phyloP scores from a whole-genome alignment of 257 asterid species.

The Leonotis leonurus region DNA sequence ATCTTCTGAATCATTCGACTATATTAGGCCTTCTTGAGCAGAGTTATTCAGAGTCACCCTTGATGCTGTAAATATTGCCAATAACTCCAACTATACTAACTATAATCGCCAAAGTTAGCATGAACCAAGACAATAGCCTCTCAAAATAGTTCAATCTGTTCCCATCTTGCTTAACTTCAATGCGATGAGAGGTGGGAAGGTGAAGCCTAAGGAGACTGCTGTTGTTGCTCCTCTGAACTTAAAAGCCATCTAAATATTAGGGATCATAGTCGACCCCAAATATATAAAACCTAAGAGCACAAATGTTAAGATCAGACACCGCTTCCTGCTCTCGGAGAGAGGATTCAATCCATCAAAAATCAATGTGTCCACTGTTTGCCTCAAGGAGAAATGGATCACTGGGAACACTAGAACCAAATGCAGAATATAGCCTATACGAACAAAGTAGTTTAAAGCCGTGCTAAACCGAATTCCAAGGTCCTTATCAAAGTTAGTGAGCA shows the following conservation, averaged over 20 bases:
- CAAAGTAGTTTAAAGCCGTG: conserved; percentile 67
- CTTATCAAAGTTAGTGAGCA: conserved; percentile 81
- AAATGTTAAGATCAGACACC: conserved; percentile 64
- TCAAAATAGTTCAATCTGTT: conserved; percentile 37
- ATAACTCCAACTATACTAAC: conserved; percentile 67
- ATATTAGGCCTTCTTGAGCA: background rate
- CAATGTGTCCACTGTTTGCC: conserved; percentile 79
- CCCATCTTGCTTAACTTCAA: conserved; percentile 61
- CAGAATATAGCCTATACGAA: conserved; percentile 74
- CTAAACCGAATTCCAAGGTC: conserved; percentile 87
- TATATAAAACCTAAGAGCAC: conserved; percentile 61
- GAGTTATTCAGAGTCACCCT: conserved; percentile 27
- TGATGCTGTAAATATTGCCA: conserved; percentile 64
- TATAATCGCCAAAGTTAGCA: conserved; percentile 62
- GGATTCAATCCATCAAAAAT: conserved; percentile 74
- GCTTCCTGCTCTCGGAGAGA: conserved; percentile 71
- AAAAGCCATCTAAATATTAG: conserved; percentile 93
- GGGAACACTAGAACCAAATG: conserved; percentile 96
- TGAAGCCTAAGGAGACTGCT: conserved; percentile 81
- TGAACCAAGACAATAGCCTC: conserved; percentile 54
- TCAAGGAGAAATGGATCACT: conserved; percentile 81
- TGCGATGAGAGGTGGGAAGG: conserved; percentile 84
- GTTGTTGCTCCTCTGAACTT: conserved; percentile 97
- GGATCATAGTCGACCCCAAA: conserved; percentile 85
- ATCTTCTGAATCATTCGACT: conserved; percentile 1